Conservation (phyloP, 345 rosid genomes). For the Salix purpurea region DNA sequence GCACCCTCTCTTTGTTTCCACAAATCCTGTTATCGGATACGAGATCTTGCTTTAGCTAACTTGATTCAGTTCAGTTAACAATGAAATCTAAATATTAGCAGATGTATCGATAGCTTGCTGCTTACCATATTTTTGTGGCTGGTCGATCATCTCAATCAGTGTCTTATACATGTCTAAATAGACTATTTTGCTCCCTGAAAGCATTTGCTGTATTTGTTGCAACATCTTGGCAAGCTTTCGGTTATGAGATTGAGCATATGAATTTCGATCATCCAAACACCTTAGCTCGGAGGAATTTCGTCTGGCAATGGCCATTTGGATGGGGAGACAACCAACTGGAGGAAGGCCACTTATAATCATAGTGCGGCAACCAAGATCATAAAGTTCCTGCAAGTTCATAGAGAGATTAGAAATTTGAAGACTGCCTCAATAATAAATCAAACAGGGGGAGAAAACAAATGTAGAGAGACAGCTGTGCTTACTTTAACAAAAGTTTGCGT, state of each 20-base stretch:
- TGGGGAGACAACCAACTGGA: constrained; percentile 63
- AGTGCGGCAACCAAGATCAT: constrained; percentile 41
- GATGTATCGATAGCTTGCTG: no score
- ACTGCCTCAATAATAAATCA: no score
- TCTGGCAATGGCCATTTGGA: constrained; percentile 37
- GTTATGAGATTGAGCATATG: constrained; percentile 41
- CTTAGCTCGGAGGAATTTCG: constrained; percentile 1
- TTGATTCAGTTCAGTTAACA: no score
- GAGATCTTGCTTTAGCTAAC: no score
- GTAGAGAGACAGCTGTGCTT: not conserved
- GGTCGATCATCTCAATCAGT: constrained; percentile 40
- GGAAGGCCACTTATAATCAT: constrained; percentile 52
- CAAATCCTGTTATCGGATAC: constrained; percentile 7
- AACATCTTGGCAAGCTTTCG: constrained; percentile 38
- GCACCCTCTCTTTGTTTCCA: constrained; percentile 5
- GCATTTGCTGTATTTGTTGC: constrained; percentile 25
- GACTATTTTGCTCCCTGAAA: constrained; percentile 37
- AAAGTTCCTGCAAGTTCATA: constrained; percentile 34
- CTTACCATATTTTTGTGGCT: constrained; percentile 48
- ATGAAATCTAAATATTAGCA: no score
- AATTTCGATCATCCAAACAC: constrained; percentile 49
- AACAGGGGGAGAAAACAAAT: no score
- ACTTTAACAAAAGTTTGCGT: constrained; percentile 39
- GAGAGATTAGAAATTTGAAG: not conserved
- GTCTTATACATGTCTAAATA: constrained; percentile 41